These are phyloP conservation scores for Candolleomyces aberdarensis DNA, from an alignment of 768 basidiomycete genomes.

Conservation along the genomic window DNA sequence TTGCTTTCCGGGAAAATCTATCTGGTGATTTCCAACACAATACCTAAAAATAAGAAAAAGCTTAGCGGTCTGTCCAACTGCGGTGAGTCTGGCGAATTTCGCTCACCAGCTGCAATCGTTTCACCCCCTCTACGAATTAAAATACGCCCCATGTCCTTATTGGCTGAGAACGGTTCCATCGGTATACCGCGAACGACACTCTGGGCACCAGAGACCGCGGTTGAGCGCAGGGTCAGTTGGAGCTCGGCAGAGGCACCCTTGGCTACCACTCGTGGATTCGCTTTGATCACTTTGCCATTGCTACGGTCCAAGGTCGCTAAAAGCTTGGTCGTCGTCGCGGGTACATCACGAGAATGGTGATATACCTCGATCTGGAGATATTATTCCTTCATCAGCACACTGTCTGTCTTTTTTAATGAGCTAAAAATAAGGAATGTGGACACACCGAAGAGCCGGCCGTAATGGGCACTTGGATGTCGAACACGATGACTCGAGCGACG, in stretches of 20 bases:
- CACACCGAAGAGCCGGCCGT: slow-evolving; percentile 81
- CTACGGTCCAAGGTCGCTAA: slow-evolving; percentile 76
- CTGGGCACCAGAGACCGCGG: slow-evolving; percentile 45
- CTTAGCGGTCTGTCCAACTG: neutral
- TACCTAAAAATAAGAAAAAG: slow-evolving; percentile 27
- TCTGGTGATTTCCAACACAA: slow-evolving; percentile 36
- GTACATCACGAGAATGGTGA: slow-evolving; percentile 90
- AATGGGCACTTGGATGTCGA: slow-evolving; percentile 89
- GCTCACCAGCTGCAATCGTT: slow-evolving; percentile 86
- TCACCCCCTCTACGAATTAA: slow-evolving; percentile 86
- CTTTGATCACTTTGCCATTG: slow-evolving; percentile 68
- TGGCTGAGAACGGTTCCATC: slow-evolving; percentile 78
- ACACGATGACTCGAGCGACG: slow-evolving; percentile 86
- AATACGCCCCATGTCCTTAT: slow-evolving; percentile 96
- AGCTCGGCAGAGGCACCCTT: slow-evolving; percentile 85
- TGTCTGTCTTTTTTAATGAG: neutral
- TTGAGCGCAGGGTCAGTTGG: slow-evolving; percentile 69
- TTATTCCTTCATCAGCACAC: neutral
- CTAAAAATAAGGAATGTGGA: neutral
- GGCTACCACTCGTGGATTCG: slow-evolving; percentile 75
- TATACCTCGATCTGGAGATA: slow-evolving; percentile 78
- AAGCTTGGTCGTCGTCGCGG: slow-evolving; percentile 82
- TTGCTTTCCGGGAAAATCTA: neutral
- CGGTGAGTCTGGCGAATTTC: neutral
- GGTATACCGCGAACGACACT: slow-evolving; percentile 61